Evolutionary conservation across 768 basidiomycete genomes (phyloP).

Genomic region (Suillus plorans): DNA sequence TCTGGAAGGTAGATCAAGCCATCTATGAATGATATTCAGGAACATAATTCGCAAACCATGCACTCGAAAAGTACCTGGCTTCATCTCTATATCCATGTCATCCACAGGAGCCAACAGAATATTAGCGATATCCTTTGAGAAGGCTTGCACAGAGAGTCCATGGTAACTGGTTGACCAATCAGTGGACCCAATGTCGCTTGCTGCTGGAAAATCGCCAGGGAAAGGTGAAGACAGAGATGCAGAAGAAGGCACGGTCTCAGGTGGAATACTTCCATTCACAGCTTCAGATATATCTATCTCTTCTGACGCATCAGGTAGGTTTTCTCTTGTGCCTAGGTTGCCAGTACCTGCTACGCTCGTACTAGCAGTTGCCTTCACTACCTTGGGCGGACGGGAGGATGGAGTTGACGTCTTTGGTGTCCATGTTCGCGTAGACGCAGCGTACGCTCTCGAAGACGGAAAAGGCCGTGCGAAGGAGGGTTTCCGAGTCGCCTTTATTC

Average conservation of each 20-base stretch:
- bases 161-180: slow-evolving; percentile 92
- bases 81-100: slow-evolving; percentile 84
- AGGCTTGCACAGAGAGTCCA: slow-evolving; percentile 77
- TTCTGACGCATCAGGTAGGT: slow-evolving; percentile 21
- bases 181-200: slow-evolving; percentile 31
- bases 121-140: slow-evolving; percentile 71
- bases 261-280: slow-evolving; percentile 15
- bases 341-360: slow-evolving; percentile 25
- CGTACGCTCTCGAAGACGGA: slow-evolving; percentile 16
- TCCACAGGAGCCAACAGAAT: slow-evolving; percentile 74
- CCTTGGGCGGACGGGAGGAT: slow-evolving; percentile 17
- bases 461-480: background rate
- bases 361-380: slow-evolving; percentile 31
- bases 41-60: background rate
- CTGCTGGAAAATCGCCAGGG: slow-evolving; percentile 27
- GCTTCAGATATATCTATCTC: slow-evolving; percentile 17
- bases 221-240: slow-evolving; percentile 19
- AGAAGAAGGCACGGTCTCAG: slow-evolving; percentile 16
- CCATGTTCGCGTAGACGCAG: slow-evolving; percentile 24
- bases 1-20: slow-evolving; percentile 94
- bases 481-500: slow-evolving; percentile 8
- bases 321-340: slow-evolving; percentile 20
- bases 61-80: slow-evolving; percentile 66
- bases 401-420: slow-evolving; percentile 21
- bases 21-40: slow-evolving; percentile 45